Evolutionary conservation across 352 stramenopile genomes (phyloP).

Genomic region (Globisporangium cederbergense): DNA sequence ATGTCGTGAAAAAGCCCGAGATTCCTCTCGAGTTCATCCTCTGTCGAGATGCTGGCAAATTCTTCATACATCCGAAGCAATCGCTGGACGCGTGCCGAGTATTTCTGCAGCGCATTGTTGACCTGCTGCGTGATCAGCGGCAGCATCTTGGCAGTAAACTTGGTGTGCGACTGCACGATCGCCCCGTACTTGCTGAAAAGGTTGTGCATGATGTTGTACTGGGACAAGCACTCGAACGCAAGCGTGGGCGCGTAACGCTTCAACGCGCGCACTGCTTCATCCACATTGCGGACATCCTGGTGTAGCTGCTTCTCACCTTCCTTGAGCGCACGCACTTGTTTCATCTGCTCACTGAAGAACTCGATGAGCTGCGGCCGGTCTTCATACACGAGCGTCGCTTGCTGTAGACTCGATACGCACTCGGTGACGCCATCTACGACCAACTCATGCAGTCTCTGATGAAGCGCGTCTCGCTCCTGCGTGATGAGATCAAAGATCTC

Average conservation of each 20-base stretch:
- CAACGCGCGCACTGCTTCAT: constrained; percentile 52
- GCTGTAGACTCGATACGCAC: constrained; percentile 43
- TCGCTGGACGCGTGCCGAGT: constrained; percentile 44
- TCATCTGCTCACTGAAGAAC: constrained; percentile 70
- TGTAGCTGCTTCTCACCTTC: constrained; percentile 55
- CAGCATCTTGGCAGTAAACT: constrained; percentile 63
- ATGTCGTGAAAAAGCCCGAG: constrained; percentile 49
- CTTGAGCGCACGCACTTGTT: constrained; percentile 47
- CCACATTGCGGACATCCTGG: constrained; percentile 67
- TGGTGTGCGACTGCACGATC: constrained; percentile 45
- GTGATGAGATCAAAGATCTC: constrained; percentile 62
- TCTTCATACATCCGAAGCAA: constrained; percentile 54
- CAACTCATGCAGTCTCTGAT: constrained; percentile 37
- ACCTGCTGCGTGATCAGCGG: constrained; percentile 72
- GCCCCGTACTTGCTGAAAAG: constrained; percentile 44
- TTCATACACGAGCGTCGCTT: constrained; percentile 45
- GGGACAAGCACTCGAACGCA: constrained; percentile 22
- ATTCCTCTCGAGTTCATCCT: constrained; percentile 62
- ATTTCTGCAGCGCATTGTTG: constrained; percentile 48
- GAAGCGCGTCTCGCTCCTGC: constrained; percentile 39
- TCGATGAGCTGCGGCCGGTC: constrained; percentile 70
- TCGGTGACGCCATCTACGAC: constrained; percentile 30
- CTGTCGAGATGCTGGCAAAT: constrained; percentile 33
- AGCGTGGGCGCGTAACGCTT: constrained; percentile 38
- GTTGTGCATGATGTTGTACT: constrained; percentile 52